Conservation (phyloP, 768 basidiomycete genomes). For the Tubosaeta sp. region DNA sequence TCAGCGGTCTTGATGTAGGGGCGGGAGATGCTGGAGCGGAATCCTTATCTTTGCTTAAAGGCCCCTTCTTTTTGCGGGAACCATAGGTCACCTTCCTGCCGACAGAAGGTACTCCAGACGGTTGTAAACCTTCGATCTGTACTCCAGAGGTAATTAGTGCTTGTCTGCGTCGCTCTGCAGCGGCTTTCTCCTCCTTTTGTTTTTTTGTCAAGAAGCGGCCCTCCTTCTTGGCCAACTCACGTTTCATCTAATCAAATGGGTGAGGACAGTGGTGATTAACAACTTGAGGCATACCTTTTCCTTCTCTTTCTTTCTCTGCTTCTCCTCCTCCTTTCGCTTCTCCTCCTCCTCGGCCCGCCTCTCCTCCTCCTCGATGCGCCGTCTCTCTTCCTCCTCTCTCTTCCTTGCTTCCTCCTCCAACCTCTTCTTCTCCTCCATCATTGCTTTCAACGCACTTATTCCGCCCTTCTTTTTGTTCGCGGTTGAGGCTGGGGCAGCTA, state of each 20-base stretch:
- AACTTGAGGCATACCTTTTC: slow-evolving; percentile 56
- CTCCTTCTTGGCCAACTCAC: slow-evolving; percentile 88
- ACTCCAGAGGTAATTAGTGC: slow-evolving; percentile 88
- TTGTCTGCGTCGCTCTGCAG: slow-evolving; percentile 85
- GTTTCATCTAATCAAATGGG: slow-evolving; percentile 61
- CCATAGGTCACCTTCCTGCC: slow-evolving; percentile 79
- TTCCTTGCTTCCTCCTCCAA: slow-evolving; percentile 79
- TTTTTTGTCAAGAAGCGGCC: slow-evolving; percentile 95
- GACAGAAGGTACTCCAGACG: slow-evolving; percentile 36
- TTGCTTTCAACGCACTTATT: slow-evolving; percentile 78
- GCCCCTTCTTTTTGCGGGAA: slow-evolving; percentile 75
- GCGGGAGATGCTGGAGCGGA: slow-evolving; percentile 41
- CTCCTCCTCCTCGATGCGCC: slow-evolving; percentile 88
- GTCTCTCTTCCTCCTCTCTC: slow-evolving; percentile 72
- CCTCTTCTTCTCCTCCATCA: slow-evolving; percentile 90
- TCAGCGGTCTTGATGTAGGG: slow-evolving; percentile 50
- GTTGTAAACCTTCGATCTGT: slow-evolving; percentile 82
- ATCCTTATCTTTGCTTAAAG: slow-evolving; percentile 40
- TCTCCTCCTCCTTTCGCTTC: slow-evolving; percentile 74
- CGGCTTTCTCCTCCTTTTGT: slow-evolving; percentile 90
- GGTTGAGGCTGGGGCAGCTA: slow-evolving; percentile 34
- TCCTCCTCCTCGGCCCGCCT: slow-evolving; percentile 72
- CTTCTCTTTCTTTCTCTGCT: slow-evolving; percentile 79
- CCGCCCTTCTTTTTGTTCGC: slow-evolving; percentile 70
- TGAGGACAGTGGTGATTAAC: neutral